Evolutionary conservation across 768 basidiomycete species (phyloP).

Genomic region (Collybia nuda): DNA sequence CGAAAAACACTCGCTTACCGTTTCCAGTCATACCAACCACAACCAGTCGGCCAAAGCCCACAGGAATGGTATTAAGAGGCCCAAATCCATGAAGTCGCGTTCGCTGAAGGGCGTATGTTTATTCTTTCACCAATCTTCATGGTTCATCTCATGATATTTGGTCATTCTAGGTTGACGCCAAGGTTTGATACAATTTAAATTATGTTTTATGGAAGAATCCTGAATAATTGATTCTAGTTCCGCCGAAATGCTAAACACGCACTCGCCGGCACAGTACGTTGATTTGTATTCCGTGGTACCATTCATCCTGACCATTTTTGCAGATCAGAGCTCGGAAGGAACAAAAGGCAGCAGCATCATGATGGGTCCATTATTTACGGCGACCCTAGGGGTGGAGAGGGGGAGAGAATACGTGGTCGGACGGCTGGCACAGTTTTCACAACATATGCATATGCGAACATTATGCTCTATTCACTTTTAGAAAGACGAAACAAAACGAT

Average conservation of each 20-base stretch:
- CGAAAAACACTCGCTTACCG: background rate
- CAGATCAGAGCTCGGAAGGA: constrained; percentile 70
- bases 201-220: background rate
- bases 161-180: constrained; percentile 66
- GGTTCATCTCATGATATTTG: constrained; percentile 4
- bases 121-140: constrained; percentile 1
- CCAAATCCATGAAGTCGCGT: constrained; percentile 67
- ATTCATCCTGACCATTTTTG: constrained; percentile 5
- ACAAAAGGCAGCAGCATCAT: constrained; percentile 48
- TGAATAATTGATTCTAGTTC: constrained; percentile 51
- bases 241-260: constrained; percentile 80
- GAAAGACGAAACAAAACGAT: constrained; percentile 14
- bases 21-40: constrained; percentile 82
- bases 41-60: constrained; percentile 98
- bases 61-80: constrained; percentile 94
- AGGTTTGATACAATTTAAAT: constrained; percentile 45
- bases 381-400: constrained; percentile 11
- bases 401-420: constrained; percentile 5
- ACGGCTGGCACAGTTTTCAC: constrained; percentile 7
- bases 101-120: constrained; percentile 89
- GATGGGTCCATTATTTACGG: constrained; percentile 16
- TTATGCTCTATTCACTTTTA: constrained; percentile 12
- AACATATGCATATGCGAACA: constrained; percentile 15
- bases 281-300: background rate
- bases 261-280: constrained; percentile 70